These are phyloP conservation scores for Quercus lobata DNA, from an alignment of 331 rosid species.

Conservation along the genomic window DNA sequence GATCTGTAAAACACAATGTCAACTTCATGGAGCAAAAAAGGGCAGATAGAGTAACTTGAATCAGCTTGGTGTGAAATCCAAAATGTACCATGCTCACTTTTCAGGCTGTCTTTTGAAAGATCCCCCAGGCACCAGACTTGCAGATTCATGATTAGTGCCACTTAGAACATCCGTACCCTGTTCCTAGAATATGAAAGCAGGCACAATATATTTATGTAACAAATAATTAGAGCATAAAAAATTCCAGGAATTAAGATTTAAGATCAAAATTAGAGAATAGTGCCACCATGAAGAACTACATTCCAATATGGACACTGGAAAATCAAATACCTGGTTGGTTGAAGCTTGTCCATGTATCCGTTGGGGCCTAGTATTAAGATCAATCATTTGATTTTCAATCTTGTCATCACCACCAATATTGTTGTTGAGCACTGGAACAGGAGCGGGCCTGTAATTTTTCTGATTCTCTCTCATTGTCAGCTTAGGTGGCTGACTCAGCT, in stretches of 20 bases:
- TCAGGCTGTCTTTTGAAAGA: slow-evolving; percentile 28
- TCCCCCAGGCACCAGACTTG: slow-evolving; percentile 24
- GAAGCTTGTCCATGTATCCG: slow-evolving; percentile 42
- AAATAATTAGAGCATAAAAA: slow-evolving; percentile 13
- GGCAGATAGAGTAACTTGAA: neutral
- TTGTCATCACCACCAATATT: slow-evolving; percentile 29
- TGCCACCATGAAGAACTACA: neutral
- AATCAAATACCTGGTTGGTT: slow-evolving; percentile 45
- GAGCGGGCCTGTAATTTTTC: slow-evolving; percentile 32
- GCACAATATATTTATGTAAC: neutral
- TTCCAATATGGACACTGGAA: neutral
- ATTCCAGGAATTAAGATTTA: neutral
- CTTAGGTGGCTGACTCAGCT: slow-evolving; percentile 26
- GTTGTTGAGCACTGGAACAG: slow-evolving; percentile 32
- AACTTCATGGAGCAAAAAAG: neutral
- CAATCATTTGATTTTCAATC: slow-evolving; percentile 40
- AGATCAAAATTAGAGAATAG: neutral
- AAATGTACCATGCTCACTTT: slow-evolving; percentile 23
- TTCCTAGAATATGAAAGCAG: slow-evolving; percentile 19
- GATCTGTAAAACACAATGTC: neutral
- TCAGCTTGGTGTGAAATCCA: neutral
- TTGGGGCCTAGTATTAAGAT: slow-evolving; percentile 54
- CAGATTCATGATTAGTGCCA: slow-evolving; percentile 36
- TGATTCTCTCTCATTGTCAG: slow-evolving; percentile 20
- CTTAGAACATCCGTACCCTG: slow-evolving; percentile 22